Conservation (phyloP, 2,329 filamentous ascomycete genomes). For the Fusarium abutilonis region DNA sequence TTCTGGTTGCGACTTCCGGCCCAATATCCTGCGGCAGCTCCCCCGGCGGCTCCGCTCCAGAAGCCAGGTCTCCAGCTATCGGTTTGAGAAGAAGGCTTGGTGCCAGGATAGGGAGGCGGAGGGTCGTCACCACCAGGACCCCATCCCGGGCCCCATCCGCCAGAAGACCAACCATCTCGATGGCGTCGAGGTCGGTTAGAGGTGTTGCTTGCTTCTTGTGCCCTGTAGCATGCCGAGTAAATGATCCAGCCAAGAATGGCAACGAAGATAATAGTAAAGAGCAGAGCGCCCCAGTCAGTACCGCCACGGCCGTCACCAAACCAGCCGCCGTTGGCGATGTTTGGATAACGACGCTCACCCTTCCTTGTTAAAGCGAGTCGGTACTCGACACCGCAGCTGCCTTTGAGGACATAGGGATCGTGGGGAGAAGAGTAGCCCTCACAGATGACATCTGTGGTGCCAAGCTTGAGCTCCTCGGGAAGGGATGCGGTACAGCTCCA, state of each 20-base stretch:
- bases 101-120: slow-evolving; percentile 58
- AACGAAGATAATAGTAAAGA: slow-evolving; percentile 72
- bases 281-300: slow-evolving; percentile 50
- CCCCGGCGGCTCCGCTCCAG: slow-evolving; percentile 74
- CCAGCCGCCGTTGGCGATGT: slow-evolving; percentile 55
- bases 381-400: slow-evolving; percentile 94
- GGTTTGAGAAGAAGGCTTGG: slow-evolving; percentile 49
- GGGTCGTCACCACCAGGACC: slow-evolving; percentile 60
- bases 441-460: slow-evolving; percentile 88
- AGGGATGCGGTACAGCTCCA: slow-evolving; percentile 82
- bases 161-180: slow-evolving; percentile 47
- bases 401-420: slow-evolving; percentile 88
- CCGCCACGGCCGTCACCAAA: slow-evolving; percentile 47
- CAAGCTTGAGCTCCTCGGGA: slow-evolving; percentile 73
- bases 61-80: slow-evolving; percentile 77
- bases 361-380: slow-evolving; percentile 78
- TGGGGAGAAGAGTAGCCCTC: slow-evolving; percentile 83
- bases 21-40: slow-evolving; percentile 74
- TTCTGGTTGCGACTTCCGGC: slow-evolving; percentile 61
- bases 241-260: slow-evolving; percentile 69
- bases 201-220: slow-evolving; percentile 19
- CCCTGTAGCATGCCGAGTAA: slow-evolving; percentile 59
- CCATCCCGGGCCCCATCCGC: slow-evolving; percentile 53
- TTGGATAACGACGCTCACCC: slow-evolving; percentile 77
- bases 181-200: slow-evolving; percentile 26